Conservation (phyloP, 2,329 filamentous ascomycete genomes). For the Esteya vermicola region DNA sequence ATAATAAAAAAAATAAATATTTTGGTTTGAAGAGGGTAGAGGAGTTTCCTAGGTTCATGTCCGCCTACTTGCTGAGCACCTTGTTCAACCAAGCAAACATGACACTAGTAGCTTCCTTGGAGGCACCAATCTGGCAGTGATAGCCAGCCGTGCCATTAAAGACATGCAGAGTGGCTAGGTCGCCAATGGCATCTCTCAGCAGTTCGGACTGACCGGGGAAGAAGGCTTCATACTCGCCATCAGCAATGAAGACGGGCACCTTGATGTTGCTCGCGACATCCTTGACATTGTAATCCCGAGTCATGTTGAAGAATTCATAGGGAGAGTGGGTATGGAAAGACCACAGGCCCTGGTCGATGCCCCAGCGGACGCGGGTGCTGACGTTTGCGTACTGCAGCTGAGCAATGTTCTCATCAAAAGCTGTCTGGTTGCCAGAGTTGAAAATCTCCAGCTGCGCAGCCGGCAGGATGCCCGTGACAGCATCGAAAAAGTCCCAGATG, state of each 20-base stretch:
- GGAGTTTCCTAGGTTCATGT: neutral
- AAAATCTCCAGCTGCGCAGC: neutral
- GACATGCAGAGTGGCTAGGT: neutral
- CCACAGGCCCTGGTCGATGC: constrained; percentile 1
- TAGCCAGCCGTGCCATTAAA: constrained; percentile 3
- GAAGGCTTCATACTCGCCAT: constrained; percentile 1
- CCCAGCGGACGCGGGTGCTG: neutral
- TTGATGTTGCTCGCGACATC: constrained; percentile 1
- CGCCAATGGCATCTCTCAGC: neutral
- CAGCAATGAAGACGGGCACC: constrained; percentile 2
- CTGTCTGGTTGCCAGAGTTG: neutral
- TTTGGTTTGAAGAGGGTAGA: neutral
- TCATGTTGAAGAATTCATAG: constrained; percentile 1
- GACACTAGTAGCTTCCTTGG: constrained; percentile 1
- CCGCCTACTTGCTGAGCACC: neutral
- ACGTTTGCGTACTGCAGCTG: neutral
- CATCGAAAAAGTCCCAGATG: constrained; percentile 15
- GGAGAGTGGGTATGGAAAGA: constrained; percentile 2
- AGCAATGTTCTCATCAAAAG: constrained; percentile 1
- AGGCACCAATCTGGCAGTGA: constrained; percentile 2
- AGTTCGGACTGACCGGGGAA: constrained; percentile 1
- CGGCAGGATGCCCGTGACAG: constrained; percentile 1
- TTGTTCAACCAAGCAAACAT: constrained; percentile 4
- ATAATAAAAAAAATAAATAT: neutral
- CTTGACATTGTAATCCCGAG: neutral